Base-by-base conservation (phyloP, 176 grass and related monocot species). In the Cenchrus americanus region DNA sequence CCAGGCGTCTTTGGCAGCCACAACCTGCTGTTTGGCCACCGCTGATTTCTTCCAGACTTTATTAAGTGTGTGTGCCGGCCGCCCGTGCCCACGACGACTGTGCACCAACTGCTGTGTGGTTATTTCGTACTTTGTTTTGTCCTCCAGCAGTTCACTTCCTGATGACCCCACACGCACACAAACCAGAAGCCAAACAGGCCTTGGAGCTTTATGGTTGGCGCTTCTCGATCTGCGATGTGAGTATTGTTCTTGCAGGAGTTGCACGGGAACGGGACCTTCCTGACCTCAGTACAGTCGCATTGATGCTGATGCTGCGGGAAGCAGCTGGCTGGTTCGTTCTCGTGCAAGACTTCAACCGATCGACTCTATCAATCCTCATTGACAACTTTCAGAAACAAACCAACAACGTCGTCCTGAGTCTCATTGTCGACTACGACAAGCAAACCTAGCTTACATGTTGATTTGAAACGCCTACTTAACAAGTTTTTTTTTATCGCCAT, bases 1-100 rank as follows among this genome's bases (percentile, higher is more conserved):
- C 58, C 66, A 66, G 49, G 59, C 66, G 19, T 46, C 88, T 90
- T 86, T 83, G 58, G 42, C 79, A 65, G 5, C 67, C 88, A 79
- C 74, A 22, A 27, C 84, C 13, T 68, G 67, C 44, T 86, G 80
- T 65, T 68, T 79, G 80, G 67, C 68, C 67, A 61, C 59, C 21
- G 50, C 14, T 43, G 21, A 73, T 53, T 53, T 82, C 84, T 60
- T 71, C 65, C 44, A 17, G 27, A 63, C 15, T 19, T 48, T 21
- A 26, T 12, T 37, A 37, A 37, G 27, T 49, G 52, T 62, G 9
- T n/a, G 26, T 51, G 51, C 2, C 27, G 12, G 77, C 62, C 51
- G 22, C 46, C 62, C 34, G 54, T 82, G 87, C 80, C 82, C 32
- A 69, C 78, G 34, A 12, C 64, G 40, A 70, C 53, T 54, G 54